Evolutionary conservation across 495 filamentous ascomycete genomes (phyloP), one percentile per base, ranked within the genome.

Genomic region (Penicillium malachiteum): DNA sequence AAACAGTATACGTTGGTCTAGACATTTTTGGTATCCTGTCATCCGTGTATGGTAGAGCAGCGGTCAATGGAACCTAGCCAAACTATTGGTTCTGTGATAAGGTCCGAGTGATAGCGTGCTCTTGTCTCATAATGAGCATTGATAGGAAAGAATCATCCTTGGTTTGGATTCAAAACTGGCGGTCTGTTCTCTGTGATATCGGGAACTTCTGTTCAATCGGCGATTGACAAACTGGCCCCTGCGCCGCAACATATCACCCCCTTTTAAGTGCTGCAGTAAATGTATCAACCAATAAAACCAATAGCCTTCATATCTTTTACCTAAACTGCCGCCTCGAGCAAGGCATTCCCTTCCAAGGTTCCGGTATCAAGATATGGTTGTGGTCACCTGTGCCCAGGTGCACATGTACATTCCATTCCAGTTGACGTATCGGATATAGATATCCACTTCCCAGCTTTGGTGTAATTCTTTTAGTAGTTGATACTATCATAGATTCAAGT

Each of bases 151-250:
- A 17, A 32, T n/a, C 17, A 50, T 39, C 14, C 45, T 7, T 48
- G 14, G 12, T 17, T 34, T 14, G 8, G 33, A 16, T 13, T 48
- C 12, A n/a, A 33, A 48, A 48, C 26, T 48, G 45, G 45, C 45
- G 45, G 46, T 37, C 46, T 35, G 46, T 13, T 49, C 46, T 37
- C 34, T 49, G 34, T 49, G 31, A 49, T 49, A n/a, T 49, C 46
- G 33, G 46, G 46, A 32, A 18, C 32, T 34, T 18, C 1, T 8
- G 10, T 45, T 53, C 44, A 55, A 39, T 55, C 52, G 52, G 43
- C 52, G 52, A 55, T 55, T 48, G 52, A 48, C 18, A 41, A 37
- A 4, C 16, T 49, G 46, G 46, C 34, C 46, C 46, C 31, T 49
- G 46, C 46, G 34, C 7, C 41, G 41, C 41, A 26, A 44, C 41